phyloP scores from a whole-genome alignment of 2,329 filamentous ascomycete genomes.

The Fusarium sp. region DNA sequence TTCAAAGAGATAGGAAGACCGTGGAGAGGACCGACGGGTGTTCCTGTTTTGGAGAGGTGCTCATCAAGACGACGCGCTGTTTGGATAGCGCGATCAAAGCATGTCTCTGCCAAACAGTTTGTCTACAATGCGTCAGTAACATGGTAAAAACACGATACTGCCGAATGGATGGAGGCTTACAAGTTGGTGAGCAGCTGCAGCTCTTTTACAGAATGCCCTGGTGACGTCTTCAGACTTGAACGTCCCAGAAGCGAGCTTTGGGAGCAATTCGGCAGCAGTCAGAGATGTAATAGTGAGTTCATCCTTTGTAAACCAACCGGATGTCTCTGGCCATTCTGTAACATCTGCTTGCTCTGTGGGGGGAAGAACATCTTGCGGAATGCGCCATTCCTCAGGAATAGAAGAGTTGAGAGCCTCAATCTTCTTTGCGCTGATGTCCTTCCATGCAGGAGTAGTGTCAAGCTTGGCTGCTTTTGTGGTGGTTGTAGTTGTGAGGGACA shows the following conservation, averaged over 20 bases:
- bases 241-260: conserved; percentile 50
- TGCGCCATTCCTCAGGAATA: conserved; percentile 69
- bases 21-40: conserved; percentile 72
- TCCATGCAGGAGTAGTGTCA: conserved; percentile 29
- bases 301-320: conserved; percentile 67
- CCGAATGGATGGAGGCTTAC: background rate
- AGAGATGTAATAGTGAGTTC: conserved; percentile 63
- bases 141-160: too few relatives aligned
- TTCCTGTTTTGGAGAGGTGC: conserved; percentile 60
- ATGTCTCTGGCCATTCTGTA: conserved; percentile 65
- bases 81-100: conserved; percentile 64
- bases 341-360: conserved; percentile 63
- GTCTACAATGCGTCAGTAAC: conserved; percentile 46
- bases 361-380: conserved; percentile 66
- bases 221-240: conserved; percentile 57
- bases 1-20: conserved; percentile 75
- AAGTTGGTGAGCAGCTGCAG: conserved; percentile 67
- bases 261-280: conserved; percentile 55
- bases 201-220: conserved; percentile 67
- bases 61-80: conserved; percentile 63
- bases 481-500: conserved; percentile 26
- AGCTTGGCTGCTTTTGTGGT: conserved; percentile 21
- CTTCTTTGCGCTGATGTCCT: conserved; percentile 32
- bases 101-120: conserved; percentile 66
- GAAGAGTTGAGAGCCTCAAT: conserved; percentile 50